These are phyloP conservation scores for Mucor velutinosus DNA, from an alignment of 371 early-diverging fungal species.

Conservation along the genomic window DNA sequence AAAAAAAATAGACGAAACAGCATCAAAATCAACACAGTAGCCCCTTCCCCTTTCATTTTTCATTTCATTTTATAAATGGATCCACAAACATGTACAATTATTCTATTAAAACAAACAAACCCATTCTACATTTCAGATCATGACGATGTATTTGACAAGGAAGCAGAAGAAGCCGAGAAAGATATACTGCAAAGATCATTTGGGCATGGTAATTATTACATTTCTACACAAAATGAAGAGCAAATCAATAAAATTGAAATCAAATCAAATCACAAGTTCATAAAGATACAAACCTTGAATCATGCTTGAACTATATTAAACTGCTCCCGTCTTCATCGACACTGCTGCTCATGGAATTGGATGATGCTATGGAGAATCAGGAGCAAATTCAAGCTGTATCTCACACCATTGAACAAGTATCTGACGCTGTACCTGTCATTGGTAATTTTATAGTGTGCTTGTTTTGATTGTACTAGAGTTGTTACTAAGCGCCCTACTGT, in stretches of 20 bases:
- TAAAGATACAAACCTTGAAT: slow-evolving; percentile 20
- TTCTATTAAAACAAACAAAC: slow-evolving; percentile 14
- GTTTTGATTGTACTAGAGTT: background rate
- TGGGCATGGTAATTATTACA: slow-evolving; percentile 19
- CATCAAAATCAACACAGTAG: slow-evolving; percentile 18
- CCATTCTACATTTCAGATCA: slow-evolving; percentile 22
- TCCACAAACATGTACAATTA: background rate
- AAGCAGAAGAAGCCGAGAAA: slow-evolving; percentile 8
- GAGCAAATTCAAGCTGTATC: slow-evolving; percentile 15
- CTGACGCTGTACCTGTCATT: slow-evolving; percentile 24
- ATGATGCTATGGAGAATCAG: slow-evolving; percentile 7
- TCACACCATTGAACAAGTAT: slow-evolving; percentile 15
- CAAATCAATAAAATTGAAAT: background rate
- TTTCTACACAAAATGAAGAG: background rate
- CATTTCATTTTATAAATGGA: slow-evolving; percentile 9
- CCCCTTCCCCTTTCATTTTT: slow-evolving; percentile 6
- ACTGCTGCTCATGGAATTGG: slow-evolving; percentile 30
- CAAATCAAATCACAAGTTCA: slow-evolving; percentile 14
- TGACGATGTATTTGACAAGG: slow-evolving; percentile 11
- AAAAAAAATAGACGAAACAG: too few relatives aligned
- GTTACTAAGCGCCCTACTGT: background rate
- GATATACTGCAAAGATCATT: slow-evolving; percentile 19
- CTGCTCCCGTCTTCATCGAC: slow-evolving; percentile 24
- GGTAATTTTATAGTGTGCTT: slow-evolving; percentile 13
- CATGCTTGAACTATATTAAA: slow-evolving; percentile 23